A percentile compares a stretch with the other conserved stretches of the same genome.
Evolutionary conservation across 2,329 filamentous ascomycete genomes (phyloP).

Genomic region (Aureobasidium subglaciale): DNA sequence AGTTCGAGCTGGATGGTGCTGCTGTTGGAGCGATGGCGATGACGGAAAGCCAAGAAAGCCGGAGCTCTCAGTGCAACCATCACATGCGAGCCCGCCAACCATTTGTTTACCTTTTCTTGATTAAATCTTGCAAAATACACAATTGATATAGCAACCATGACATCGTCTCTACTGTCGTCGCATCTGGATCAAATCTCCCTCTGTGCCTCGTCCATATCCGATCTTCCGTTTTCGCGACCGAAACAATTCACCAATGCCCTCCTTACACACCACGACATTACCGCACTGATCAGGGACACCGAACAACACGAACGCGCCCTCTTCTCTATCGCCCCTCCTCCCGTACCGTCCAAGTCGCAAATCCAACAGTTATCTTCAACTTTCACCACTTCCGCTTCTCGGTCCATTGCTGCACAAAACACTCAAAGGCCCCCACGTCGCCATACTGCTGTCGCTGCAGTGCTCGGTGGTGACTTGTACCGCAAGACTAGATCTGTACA

Average conservation of each 20-base stretch:
- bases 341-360: conserved; percentile 37
- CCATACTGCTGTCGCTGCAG: conserved; percentile 81
- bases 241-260: conserved; percentile 94
- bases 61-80: conserved; percentile 7
- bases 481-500: conserved; percentile 60
- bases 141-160: conserved; percentile 2
- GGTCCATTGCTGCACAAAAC: conserved; percentile 31
- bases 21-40: conserved; percentile 1
- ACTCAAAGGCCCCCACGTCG: conserved; percentile 50
- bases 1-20: conserved; percentile 9
- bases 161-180: conserved; percentile 35
- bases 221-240: conserved; percentile 66
- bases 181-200: conserved; percentile 46
- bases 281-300: conserved; percentile 86
- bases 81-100: conserved; percentile 11
- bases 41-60: conserved; percentile 12
- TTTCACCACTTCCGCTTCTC: conserved; percentile 34
- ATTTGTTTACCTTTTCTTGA: conserved; percentile 9
- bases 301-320: conserved; percentile 90
- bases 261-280: conserved; percentile 83
- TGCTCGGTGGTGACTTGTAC: conserved; percentile 81
- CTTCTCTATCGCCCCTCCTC: conserved; percentile 78
- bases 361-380: conserved; percentile 14
- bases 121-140: background rate
- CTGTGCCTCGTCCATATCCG: conserved; percentile 42